Evolutionary conservation across 306 rosid genomes (phyloP).

Genomic region (Castanea mollissima): DNA sequence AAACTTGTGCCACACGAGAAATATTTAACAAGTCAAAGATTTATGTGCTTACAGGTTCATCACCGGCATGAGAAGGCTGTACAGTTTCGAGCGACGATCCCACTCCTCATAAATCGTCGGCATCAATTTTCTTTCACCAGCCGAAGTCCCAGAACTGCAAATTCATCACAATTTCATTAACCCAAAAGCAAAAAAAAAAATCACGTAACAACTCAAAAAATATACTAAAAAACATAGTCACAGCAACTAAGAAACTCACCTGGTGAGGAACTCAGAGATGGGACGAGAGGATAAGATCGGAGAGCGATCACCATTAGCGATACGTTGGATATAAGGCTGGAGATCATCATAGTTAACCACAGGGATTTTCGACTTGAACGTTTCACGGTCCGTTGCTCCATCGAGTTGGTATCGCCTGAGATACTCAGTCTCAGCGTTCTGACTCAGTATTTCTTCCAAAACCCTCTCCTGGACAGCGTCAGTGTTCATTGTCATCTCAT

Average conservation of each 20-base stretch:
- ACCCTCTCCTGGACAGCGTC: slow-evolving; percentile 51
- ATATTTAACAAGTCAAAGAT: neutral
- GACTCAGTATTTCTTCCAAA: slow-evolving; percentile 54
- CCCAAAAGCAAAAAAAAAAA: neutral
- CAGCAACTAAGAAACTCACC: slow-evolving; percentile 27
- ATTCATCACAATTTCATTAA: neutral
- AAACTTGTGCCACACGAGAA: neutral
- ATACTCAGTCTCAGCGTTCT: slow-evolving; percentile 70
- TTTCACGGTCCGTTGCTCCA: slow-evolving; percentile 65
- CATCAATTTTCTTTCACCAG: slow-evolving; percentile 87
- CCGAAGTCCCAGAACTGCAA: slow-evolving; percentile 93
- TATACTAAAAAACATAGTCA: too few species aligned
- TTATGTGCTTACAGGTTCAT: slow-evolving; percentile 58
- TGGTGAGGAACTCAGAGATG: slow-evolving; percentile 89
- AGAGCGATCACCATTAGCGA: slow-evolving; percentile 85
- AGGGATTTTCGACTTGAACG: slow-evolving; percentile 71
- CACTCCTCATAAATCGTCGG: slow-evolving; percentile 74
- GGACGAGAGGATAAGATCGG: slow-evolving; percentile 64
- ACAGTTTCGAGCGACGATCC: slow-evolving; percentile 76
- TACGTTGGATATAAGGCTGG: slow-evolving; percentile 71
- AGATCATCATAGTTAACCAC: slow-evolving; percentile 78
- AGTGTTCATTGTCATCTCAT: slow-evolving; percentile 57
- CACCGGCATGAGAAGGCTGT: slow-evolving; percentile 86
- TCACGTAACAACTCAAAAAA: neutral
- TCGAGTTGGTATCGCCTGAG: slow-evolving; percentile 47